These are phyloP conservation scores for Hapsidospora chrysogenum DNA, from an alignment of 495 filamentous ascomycete species.

Conservation along the genomic window DNA sequence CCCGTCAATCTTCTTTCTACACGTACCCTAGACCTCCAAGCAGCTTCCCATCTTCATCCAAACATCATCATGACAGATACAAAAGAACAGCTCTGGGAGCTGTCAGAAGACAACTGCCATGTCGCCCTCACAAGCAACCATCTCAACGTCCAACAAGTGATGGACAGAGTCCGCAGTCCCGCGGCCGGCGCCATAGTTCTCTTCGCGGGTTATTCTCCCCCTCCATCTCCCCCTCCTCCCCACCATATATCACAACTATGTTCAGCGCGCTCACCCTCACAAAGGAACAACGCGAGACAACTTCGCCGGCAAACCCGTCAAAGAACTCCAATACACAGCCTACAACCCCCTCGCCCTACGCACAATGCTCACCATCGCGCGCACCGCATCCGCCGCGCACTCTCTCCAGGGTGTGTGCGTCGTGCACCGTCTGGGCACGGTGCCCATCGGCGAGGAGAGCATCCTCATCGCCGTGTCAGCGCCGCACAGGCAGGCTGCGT, in stretches of 20 bases:
- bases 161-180: slow-evolving; percentile 55
- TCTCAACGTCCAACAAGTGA: slow-evolving; percentile 41
- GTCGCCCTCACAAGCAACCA: slow-evolving; percentile 45
- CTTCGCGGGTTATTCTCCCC: slow-evolving; percentile 46
- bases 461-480: slow-evolving; percentile 79
- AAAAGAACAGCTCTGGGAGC: slow-evolving; percentile 7
- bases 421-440: slow-evolving; percentile 70
- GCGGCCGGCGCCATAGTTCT: slow-evolving; percentile 78
- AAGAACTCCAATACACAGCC: slow-evolving; percentile 64
- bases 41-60: no score
- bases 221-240: slow-evolving; percentile 5
- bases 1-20: neutral
- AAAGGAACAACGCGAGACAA: slow-evolving; percentile 74
- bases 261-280: no score
- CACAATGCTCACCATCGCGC: slow-evolving; percentile 56
- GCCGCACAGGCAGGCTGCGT: slow-evolving; percentile 76
- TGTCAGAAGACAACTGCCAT: slow-evolving; percentile 26
- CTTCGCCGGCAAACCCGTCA: slow-evolving; percentile 59
- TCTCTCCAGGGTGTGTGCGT: slow-evolving; percentile 54
- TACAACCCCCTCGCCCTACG: slow-evolving; percentile 63
- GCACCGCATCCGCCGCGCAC: slow-evolving; percentile 38
- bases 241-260: neutral
- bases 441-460: slow-evolving; percentile 80
- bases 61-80: slow-evolving; percentile 13
- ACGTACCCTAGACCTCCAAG: no score